Percentiles rank a stretch among this genome's conserved stretches.
Evolutionary conservation across 2,329 filamentous ascomycete species (phyloP).

Genomic region (Plenodomus biglobosus): DNA sequence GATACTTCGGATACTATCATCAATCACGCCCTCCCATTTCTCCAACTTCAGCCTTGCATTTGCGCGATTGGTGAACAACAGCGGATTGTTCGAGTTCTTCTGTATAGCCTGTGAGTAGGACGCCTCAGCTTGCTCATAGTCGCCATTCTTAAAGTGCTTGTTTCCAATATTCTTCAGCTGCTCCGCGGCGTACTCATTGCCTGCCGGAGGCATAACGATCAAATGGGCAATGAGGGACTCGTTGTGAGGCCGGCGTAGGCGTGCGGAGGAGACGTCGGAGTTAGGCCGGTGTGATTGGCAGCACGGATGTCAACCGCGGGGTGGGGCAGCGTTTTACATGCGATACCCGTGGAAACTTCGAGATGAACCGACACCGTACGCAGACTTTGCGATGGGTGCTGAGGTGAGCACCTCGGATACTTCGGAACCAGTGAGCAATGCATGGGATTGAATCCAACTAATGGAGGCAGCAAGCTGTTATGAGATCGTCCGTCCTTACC

Average conservation of each 20-base stretch:
- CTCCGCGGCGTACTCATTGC: slow-evolving; percentile 48
- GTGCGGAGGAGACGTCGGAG: slow-evolving; percentile 23
- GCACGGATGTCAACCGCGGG: slow-evolving; percentile 10
- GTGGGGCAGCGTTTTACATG: slow-evolving; percentile 19
- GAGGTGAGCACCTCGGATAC: slow-evolving; percentile 17
- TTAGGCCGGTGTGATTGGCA: slow-evolving; percentile 26
- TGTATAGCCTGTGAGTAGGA: slow-evolving; percentile 79
- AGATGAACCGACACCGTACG: too few species aligned
- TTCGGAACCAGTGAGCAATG: slow-evolving; percentile 1
- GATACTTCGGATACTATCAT: slow-evolving; percentile 76
- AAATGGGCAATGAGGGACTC: not conserved
- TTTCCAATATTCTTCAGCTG: slow-evolving; percentile 60
- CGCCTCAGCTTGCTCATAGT: slow-evolving; percentile 66
- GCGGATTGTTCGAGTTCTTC: slow-evolving; percentile 72
- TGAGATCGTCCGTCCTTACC: too few species aligned
- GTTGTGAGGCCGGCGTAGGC: slow-evolving; percentile 1
- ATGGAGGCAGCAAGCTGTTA: too few species aligned
- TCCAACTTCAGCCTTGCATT: slow-evolving; percentile 76
- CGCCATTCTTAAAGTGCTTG: slow-evolving; percentile 63
- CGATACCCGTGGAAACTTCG: slow-evolving; percentile 24
- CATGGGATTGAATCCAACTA: too few species aligned
- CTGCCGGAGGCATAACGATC: slow-evolving; percentile 24
- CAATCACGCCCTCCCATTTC: slow-evolving; percentile 72
- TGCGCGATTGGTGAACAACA: slow-evolving; percentile 87
- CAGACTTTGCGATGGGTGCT: slow-evolving; percentile 8